Evolutionary conservation across 768 basidiomycete species (phyloP).

Genomic region (Phanerodontia chrysosporium): DNA sequence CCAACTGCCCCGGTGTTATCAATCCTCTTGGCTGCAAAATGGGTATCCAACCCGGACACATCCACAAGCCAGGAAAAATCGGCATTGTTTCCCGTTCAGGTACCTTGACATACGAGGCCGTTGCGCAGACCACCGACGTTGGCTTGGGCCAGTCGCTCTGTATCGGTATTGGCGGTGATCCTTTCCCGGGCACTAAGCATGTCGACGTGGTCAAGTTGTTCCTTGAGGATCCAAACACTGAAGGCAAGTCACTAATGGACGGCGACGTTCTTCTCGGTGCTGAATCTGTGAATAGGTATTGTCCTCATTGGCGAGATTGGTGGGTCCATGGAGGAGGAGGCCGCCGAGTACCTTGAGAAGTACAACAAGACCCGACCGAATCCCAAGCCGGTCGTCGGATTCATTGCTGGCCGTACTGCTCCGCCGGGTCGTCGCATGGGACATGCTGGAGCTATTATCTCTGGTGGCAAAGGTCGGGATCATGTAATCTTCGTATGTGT

Average conservation of each 20-base stretch:
- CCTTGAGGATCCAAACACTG: slow-evolving; percentile 89
- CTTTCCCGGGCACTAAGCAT: slow-evolving; percentile 95
- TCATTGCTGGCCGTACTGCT: slow-evolving; percentile 97
- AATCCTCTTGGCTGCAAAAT: slow-evolving; percentile 98
- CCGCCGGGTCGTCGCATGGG: slow-evolving; percentile 98
- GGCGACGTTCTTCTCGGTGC: not conserved
- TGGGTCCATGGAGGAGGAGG: slow-evolving; percentile 99
- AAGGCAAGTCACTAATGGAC: slow-evolving; percentile 47
- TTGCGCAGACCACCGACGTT: slow-evolving; percentile 92
- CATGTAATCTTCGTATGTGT: not conserved
- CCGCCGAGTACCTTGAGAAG: slow-evolving; percentile 90
- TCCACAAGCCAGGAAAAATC: slow-evolving; percentile 94
- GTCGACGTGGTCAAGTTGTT: slow-evolving; percentile 95
- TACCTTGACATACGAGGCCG: slow-evolving; percentile 97
- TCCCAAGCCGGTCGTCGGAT: slow-evolving; percentile 95
- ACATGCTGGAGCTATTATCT: slow-evolving; percentile 96
- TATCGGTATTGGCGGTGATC: slow-evolving; percentile 96
- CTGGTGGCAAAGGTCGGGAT: slow-evolving; percentile 85
- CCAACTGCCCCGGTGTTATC: slow-evolving; percentile 98
- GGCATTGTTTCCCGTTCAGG: slow-evolving; percentile 96
- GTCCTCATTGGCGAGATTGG: slow-evolving; percentile 99
- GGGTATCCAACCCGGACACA: slow-evolving; percentile 97
- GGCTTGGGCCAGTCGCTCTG: slow-evolving; percentile 96
- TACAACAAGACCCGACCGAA: slow-evolving; percentile 84
- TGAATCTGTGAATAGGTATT: slow-evolving; percentile 53